Conservation (phyloP, 2,329 filamentous ascomycete species). For the Mycogone perniciosa region DNA sequence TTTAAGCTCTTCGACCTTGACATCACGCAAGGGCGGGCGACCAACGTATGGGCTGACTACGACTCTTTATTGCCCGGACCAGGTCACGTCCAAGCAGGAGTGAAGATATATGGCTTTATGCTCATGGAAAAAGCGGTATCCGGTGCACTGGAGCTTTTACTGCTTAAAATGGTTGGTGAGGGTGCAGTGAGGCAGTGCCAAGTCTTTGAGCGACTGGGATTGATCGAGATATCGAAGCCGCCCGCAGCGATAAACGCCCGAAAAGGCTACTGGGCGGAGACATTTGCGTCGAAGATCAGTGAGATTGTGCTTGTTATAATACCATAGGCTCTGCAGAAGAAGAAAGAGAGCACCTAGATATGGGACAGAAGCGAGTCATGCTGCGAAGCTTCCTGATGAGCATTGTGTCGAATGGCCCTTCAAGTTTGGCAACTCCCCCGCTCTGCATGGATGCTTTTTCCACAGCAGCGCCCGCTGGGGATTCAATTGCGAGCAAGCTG, state of each 20-base stretch:
- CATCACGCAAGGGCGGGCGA: slow-evolving; percentile 2
- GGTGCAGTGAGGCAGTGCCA: not conserved
- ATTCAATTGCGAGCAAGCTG: no score
- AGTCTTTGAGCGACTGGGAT: not conserved
- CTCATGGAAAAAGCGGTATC: slow-evolving; percentile 5
- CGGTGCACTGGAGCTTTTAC: slow-evolving; percentile 1
- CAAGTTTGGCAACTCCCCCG: no score
- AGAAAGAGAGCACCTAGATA: no score
- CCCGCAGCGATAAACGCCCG: not conserved
- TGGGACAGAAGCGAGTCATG: no score
- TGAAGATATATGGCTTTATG: slow-evolving; percentile 4
- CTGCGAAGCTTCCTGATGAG: no score
- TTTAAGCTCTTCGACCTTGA: slow-evolving; percentile 7
- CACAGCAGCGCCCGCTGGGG: no score
- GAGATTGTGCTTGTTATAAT: not conserved
- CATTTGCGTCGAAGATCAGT: not conserved
- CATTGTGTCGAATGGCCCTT: no score
- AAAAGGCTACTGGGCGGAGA: not conserved
- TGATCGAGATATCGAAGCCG: slow-evolving; percentile 1
- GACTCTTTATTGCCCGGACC: slow-evolving; percentile 2
- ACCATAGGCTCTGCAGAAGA: no score
- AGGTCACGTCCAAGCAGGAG: not conserved
- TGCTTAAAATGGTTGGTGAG: not conserved
- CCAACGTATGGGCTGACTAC: slow-evolving; percentile 12
- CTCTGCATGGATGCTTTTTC: no score